These are phyloP conservation scores for Fusarium nygamai DNA, from an alignment of 2,329 filamentous ascomycete species.

Conservation along the genomic window DNA sequence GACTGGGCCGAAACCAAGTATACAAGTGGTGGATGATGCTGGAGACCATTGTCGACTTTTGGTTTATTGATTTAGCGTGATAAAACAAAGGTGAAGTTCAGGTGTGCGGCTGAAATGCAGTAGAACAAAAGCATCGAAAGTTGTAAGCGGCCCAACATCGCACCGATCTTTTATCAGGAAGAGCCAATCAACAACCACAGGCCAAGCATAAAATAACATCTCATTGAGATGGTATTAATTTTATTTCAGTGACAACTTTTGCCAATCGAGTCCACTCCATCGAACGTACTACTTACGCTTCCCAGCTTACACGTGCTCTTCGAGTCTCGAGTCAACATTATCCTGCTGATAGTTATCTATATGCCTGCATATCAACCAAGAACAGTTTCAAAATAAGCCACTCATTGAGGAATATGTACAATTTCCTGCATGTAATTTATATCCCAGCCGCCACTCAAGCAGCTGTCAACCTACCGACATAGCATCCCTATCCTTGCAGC, in stretches of 20 bases:
- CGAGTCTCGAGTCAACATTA: not conserved
- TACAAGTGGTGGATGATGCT: slow-evolving; percentile 21
- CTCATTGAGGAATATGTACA: not conserved
- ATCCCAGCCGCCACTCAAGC: slow-evolving; percentile 4
- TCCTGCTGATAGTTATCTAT: too few species aligned
- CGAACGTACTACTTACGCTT: not conserved
- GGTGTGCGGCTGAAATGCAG: not conserved
- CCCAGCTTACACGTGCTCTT: not conserved
- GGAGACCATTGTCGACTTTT: not conserved
- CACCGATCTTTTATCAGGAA: not conserved
- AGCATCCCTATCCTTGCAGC: slow-evolving; percentile 9
- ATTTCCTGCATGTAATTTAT: not conserved
- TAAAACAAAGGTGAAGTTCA: not conserved
- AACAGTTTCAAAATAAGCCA: not conserved
- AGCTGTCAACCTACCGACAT: not conserved
- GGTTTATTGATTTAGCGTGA: accelerated
- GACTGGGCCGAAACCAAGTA: slow-evolving; percentile 40
- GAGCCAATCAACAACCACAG: not conserved
- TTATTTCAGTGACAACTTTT: not conserved
- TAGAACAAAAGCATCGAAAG: not conserved
- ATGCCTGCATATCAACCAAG: not conserved
- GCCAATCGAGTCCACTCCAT: not conserved
- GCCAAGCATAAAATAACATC: not conserved
- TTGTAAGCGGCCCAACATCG: slow-evolving; percentile 29
- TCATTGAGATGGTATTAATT: too few species aligned